Base-by-base conservation (phyloP, 495 filamentous ascomycete species). In the Geopyxis carbonaria region DNA sequence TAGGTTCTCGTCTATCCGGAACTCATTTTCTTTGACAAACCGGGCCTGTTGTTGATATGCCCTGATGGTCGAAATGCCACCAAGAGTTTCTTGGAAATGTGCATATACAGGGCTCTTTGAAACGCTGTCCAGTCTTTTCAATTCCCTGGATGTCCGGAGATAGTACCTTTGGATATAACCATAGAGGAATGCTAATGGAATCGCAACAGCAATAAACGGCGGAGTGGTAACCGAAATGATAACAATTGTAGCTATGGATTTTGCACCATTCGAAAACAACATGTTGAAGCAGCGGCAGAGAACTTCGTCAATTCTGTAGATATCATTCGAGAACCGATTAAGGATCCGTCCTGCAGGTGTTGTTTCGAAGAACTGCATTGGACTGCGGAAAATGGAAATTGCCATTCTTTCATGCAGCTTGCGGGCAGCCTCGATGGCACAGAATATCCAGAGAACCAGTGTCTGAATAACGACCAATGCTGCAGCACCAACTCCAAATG, bases 401-500 rank as follows among this genome's bases (percentile, higher is more conserved):
- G 91, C 91, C 91, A 99, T 99, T 42, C 82, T 73, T 61, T 99
- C 87, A 57, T 99, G 91, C 20, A 99, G 69, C 60, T 95, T 95
- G 14, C 86, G 72, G 27, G 85, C 93, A 34, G 91, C 91, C 69
- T 95, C 86, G 45, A 99, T 94, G 2, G 91, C 93, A 61, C 91
- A 99, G 63, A 94, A 94, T 46, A 99, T 93, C 87, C 87, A 95
- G 14, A 99, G 64, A 43, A 99, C 86, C 40, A 99, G 63, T 20
- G 87, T 93, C 61, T 99, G 91, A 24, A 89, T 50, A 29, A 94
- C 82, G 14, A 87, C 84, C 46, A 99, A 64, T 22, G 68, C 68
- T 19, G 91, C 76, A 15, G 80, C 74, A n/a, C 91, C 91, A 32
- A 95, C 59, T 22, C 91, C 91, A 58, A 99, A 79, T 18, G 80